Base-by-base conservation (phyloP, 1,139 yeast species). In the Yamadazyma oceani region DNA sequence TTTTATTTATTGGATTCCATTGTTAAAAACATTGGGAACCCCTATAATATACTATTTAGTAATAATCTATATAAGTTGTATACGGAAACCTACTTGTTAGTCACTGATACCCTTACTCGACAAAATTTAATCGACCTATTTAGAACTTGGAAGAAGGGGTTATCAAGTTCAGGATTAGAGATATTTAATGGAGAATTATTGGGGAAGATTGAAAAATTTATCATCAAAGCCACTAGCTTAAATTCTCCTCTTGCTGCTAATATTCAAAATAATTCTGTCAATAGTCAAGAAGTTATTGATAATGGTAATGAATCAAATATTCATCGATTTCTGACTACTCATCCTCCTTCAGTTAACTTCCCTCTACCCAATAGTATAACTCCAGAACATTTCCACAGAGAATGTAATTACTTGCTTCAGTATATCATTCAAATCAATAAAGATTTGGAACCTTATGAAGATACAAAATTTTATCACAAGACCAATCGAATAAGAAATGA, bases 1-100 rank as follows among this genome's bases (percentile, higher is more conserved):
- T 56, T 71, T 36, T 71, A 71, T 46, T 51, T 70, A 32, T 47
- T 71, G 50, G 76, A 71, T 50, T 64, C 70, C 28, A 66, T 71
- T 16, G 58, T 68, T 48, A 70, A 70, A 47, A 68, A 62, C 49
- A 57, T 69, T 31, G 75, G 75, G 11, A 67, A 64, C 41, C 76
- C 77, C 4, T 71, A 69, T 50, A 68, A 66, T 44, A 45, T 66
- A 29, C 48, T 69, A 32, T 68, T 70, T 47, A 63, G 66, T 25
- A 45, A 53, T 23, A 58, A 60, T 39, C 48, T 71, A 34, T 66
- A 58, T 51, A 55, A 56, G 37, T 50, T 59, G 23, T 71, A 66
- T 51, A 61, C 69, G 7, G 69, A 65, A 31, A 59, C 70, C 2
- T 71, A 69, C 46, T 50, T 64, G 31, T 55, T 66, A 29, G 73